phyloP scores from a whole-genome alignment of 441 rosid genomes.

The Syzygium syzygioides region DNA sequence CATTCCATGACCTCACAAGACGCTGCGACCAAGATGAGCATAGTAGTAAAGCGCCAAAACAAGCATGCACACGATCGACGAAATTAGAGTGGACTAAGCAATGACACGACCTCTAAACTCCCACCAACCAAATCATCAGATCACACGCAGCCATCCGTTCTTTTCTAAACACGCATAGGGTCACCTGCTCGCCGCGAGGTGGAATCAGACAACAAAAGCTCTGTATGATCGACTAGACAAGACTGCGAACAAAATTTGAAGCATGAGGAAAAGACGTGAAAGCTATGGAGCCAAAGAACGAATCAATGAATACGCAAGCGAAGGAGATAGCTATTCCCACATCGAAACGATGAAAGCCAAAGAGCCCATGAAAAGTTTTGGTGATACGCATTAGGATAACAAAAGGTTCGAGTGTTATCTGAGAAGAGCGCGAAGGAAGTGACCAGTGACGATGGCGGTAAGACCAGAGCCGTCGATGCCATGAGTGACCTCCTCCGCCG shows the following conservation, averaged over 20 bases:
- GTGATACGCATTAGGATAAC: neutral
- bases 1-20: neutral
- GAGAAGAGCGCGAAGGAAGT: neutral
- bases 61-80: neutral
- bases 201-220: neutral
- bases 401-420: neutral
- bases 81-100: neutral
- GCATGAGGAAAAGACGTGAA: neutral
- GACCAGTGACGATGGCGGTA: slow-evolving; percentile 2
- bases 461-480: slow-evolving; percentile 3
- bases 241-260: neutral
- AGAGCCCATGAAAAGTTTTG: neutral
- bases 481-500: neutral
- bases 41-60: neutral
- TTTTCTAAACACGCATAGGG: neutral
- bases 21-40: neutral
- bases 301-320: neutral
- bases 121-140: neutral
- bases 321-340: neutral
- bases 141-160: neutral
- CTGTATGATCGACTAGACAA: neutral
- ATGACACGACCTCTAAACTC: neutral
- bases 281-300: neutral
- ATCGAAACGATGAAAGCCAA: neutral
- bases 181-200: neutral